Conservation (phyloP, 179 eudicot genomes). For the Carnegiea gigantea region DNA sequence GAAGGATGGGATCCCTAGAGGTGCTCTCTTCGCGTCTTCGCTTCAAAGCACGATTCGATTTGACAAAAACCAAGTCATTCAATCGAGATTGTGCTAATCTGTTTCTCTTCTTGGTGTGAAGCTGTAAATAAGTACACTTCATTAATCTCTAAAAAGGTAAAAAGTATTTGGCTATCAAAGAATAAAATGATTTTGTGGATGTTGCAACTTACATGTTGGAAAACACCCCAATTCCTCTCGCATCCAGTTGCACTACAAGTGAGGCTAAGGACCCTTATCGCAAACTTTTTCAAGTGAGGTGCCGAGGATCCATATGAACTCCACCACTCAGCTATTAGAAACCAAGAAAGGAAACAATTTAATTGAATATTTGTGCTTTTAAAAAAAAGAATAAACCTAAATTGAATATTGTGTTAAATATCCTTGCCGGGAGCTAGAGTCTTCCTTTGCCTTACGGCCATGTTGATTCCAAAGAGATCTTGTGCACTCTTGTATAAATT, state of each 20-base stretch:
- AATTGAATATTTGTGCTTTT: too few relatives aligned
- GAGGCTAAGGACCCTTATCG: constrained; percentile 7
- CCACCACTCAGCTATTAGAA: constrained; percentile 18
- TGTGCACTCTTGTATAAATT: not conserved
- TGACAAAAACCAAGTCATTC: constrained; percentile 24
- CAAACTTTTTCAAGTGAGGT: constrained; percentile 16
- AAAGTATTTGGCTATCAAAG: too few relatives aligned
- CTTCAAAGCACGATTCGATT: constrained; percentile 15
- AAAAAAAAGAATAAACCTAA: too few relatives aligned
- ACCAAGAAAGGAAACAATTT: too few relatives aligned
- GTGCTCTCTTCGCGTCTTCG: not conserved
- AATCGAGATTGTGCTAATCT: constrained; percentile 12
- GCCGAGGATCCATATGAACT: not conserved
- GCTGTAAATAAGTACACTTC: not conserved
- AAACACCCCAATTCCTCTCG: constrained; percentile 16
- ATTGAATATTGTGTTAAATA: too few relatives aligned
- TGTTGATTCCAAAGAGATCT: not conserved
- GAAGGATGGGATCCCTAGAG: not conserved
- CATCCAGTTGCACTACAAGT: constrained; percentile 20
- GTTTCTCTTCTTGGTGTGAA: constrained; percentile 25
- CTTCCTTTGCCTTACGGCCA: not conserved
- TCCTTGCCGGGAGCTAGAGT: not conserved
- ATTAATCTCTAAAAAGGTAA: too few relatives aligned
- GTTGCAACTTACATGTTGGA: constrained; percentile 18
- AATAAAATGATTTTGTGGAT: not conserved